Conservation (phyloP, 805 yeast genomes). For the Saccharomyces jurei region DNA sequence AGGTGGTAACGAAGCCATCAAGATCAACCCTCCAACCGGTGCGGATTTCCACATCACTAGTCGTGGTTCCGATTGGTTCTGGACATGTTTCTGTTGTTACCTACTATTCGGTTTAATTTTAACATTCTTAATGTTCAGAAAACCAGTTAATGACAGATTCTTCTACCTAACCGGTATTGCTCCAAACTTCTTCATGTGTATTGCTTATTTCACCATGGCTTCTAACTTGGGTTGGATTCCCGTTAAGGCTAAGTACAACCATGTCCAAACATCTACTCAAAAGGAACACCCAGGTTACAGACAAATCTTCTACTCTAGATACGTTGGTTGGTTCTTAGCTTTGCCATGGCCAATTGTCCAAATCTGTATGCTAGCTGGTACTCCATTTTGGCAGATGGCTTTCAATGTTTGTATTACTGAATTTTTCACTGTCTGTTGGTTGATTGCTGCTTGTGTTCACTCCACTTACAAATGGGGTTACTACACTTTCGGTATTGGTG, state of each 20-base stretch:
- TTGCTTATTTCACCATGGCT: constrained; percentile 49
- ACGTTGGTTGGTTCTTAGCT: constrained; percentile 51
- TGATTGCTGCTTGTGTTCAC: constrained; percentile 37
- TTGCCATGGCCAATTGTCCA: constrained; percentile 38
- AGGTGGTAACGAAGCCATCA: constrained; percentile 36
- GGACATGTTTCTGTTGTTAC: constrained; percentile 51
- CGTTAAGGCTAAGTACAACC: constrained; percentile 42
- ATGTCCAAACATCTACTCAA: constrained; percentile 32
- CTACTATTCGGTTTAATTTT: constrained; percentile 30
- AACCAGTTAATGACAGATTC: constrained; percentile 30
- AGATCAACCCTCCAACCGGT: constrained; percentile 37
- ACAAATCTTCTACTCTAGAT: constrained; percentile 51
- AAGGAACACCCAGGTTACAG: constrained; percentile 32
- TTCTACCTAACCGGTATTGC: constrained; percentile 36
- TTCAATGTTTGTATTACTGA: constrained; percentile 32
- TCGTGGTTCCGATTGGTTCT: constrained; percentile 63
- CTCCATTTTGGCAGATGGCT: constrained; percentile 20
- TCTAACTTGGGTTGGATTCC: constrained; percentile 52
- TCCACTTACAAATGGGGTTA: constrained; percentile 47
- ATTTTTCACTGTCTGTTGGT: constrained; percentile 37
- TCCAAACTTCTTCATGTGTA: constrained; percentile 38
- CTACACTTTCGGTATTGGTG: constrained; percentile 34
- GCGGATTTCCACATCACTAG: constrained; percentile 47
- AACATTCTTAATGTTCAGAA: constrained; percentile 21
- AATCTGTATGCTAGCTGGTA: constrained; percentile 20